Evolutionary conservation across 257 asterid species (phyloP).

Genomic region (Nicotiana obtusifolia): DNA sequence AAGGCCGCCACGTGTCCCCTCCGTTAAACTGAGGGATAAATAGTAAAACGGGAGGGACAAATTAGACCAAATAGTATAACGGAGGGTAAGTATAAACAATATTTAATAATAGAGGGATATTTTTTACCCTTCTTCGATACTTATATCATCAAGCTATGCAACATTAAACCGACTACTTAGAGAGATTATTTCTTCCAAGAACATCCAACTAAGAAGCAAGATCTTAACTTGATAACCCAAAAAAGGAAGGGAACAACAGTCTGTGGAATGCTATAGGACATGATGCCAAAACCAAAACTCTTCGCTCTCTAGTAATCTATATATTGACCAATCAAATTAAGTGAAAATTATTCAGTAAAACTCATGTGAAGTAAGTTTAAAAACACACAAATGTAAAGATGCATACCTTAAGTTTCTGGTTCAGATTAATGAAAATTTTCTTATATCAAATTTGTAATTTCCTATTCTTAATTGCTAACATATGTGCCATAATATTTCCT

Average conservation of each 20-base stretch:
- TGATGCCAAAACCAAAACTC: background rate
- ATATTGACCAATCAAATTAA: background rate
- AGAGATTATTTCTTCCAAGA: background rate
- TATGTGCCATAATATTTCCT: background rate
- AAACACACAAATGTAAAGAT: background rate
- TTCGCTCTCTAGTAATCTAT: background rate
- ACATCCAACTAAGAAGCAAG: background rate
- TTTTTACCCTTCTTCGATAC: too few relatives aligned
- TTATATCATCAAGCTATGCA: background rate
- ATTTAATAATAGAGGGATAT: too few relatives aligned
- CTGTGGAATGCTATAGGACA: too few relatives aligned
- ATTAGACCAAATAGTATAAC: too few relatives aligned
- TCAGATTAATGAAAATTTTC: background rate
- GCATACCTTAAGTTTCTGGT: background rate
- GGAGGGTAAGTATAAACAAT: too few relatives aligned
- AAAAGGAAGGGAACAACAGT: background rate
- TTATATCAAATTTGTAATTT: background rate
- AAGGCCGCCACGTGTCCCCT: too few relatives aligned
- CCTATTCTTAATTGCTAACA: background rate
- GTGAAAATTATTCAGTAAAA: background rate
- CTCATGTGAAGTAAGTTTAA: background rate
- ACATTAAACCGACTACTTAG: background rate
- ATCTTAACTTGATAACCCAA: background rate
- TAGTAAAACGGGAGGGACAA: too few relatives aligned
- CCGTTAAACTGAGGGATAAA: too few relatives aligned